A percentile compares a stretch with the other conserved stretches of the same genome.
These are phyloP conservation scores for Bruguiera gymnorhiza DNA, from an alignment of 345 rosid species.

Conservation along the genomic window DNA sequence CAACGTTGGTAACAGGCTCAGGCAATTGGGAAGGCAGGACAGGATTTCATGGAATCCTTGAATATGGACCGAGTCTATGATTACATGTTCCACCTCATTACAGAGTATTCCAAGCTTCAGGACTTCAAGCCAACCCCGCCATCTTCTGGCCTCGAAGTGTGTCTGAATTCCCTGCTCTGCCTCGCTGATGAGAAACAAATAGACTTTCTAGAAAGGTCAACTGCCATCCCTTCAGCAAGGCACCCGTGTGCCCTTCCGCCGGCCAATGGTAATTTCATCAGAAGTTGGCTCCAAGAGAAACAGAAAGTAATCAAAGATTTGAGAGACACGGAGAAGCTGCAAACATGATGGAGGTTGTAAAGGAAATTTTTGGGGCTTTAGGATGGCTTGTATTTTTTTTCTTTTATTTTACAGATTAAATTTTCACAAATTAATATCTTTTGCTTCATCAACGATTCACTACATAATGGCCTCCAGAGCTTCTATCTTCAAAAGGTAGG, in stretches of 20 bases:
- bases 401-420: no score
- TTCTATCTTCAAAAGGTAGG: no score
- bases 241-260: conserved; percentile 57
- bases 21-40: conserved; percentile 71
- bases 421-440: no score
- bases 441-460: no score
- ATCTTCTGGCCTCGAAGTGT: conserved; percentile 60
- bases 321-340: conserved; percentile 33
- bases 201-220: conserved; percentile 49
- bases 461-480: no score
- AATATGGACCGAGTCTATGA: conserved; percentile 72
- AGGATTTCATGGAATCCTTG: conserved; percentile 62
- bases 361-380: conserved; percentile 14
- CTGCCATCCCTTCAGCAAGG: conserved; percentile 29
- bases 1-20: conserved; percentile 50
- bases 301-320: conserved; percentile 43
- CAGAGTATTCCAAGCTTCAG: conserved; percentile 72
- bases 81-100: conserved; percentile 82
- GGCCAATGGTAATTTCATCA: conserved; percentile 27
- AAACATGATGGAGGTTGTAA: not conserved
- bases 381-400: not conserved
- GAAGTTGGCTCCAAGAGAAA: conserved; percentile 42
- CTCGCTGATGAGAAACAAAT: conserved; percentile 61
- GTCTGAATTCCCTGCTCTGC: conserved; percentile 69
- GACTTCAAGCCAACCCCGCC: conserved; percentile 68